These are phyloP conservation scores for Teunomyces stri DNA, from an alignment of 805 yeast genomes.

Conservation along the genomic window DNA sequence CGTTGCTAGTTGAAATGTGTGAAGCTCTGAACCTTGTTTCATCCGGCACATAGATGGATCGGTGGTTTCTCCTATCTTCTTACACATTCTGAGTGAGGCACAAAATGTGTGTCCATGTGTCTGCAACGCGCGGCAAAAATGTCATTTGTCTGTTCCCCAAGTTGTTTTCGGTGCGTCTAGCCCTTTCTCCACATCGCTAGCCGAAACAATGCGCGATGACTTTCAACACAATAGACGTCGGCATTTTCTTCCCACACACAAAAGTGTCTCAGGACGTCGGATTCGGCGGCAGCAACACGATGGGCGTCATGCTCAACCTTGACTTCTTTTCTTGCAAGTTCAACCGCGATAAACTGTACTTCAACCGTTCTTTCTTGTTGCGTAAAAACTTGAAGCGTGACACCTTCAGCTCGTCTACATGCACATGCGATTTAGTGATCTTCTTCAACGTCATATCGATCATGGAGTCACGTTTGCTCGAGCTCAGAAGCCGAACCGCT, in stretches of 20 bases:
- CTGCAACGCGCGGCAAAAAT: neutral
- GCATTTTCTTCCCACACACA: neutral
- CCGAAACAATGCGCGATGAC: neutral
- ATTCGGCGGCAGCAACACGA: constrained; percentile 7
- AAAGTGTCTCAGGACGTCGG: neutral
- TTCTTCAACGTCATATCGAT: constrained; percentile 9
- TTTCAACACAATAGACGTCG: too few species aligned
- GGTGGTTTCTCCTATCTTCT: neutral
- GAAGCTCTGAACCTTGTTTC: neutral
- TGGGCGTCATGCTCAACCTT: constrained; percentile 11
- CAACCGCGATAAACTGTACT: constrained; percentile 32
- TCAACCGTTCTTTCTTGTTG: constrained; percentile 44
- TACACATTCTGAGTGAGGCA: neutral
- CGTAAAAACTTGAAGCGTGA: constrained; percentile 38
- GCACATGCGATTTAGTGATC: constrained; percentile 12
- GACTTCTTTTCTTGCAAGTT: constrained; percentile 16
- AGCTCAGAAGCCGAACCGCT: constrained; percentile 31
- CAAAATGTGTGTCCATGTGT: too few species aligned
- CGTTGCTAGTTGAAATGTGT: neutral
- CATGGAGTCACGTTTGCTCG: constrained; percentile 9
- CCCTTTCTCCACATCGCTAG: neutral
- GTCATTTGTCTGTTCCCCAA: neutral
- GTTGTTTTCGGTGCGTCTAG: neutral
- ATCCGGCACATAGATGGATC: too few species aligned
- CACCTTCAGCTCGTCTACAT: constrained; percentile 33